Conservation (phyloP, 306 rosid species). For the Casuarina equisetifolia region DNA sequence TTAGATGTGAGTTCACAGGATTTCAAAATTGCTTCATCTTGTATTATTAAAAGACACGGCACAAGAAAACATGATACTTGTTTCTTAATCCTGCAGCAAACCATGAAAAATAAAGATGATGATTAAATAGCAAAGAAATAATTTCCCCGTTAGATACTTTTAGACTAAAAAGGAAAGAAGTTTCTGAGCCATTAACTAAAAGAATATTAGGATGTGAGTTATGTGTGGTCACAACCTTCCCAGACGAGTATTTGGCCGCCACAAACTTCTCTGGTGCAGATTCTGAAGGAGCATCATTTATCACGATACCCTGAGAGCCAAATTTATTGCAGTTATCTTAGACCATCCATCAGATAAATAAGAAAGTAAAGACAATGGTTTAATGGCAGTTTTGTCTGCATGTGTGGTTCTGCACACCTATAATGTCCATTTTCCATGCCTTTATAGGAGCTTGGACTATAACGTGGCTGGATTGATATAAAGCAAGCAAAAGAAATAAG, state of each 20-base stretch:
- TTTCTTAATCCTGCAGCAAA: constrained; percentile 84
- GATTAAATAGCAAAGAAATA: constrained; percentile 39
- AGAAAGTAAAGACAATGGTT: background rate
- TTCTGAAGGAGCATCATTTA: constrained; percentile 54
- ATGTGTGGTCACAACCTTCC: constrained; percentile 58
- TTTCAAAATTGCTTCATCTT: constrained; percentile 79
- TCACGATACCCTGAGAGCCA: constrained; percentile 67
- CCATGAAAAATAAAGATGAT: constrained; percentile 49
- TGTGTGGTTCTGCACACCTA: background rate
- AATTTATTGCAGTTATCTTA: constrained; percentile 8
- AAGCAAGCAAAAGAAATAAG: background rate
- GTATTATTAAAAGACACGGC: constrained; percentile 58
- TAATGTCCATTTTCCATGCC: background rate
- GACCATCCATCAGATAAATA: background rate
- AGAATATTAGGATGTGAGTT: constrained; percentile 22
- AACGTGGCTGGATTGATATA: background rate
- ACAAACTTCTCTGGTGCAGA: constrained; percentile 68
- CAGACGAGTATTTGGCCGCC: constrained; percentile 75
- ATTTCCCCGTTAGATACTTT: constrained; percentile 11
- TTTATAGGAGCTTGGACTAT: background rate
- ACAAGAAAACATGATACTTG: constrained; percentile 63
- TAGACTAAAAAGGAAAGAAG: constrained; percentile 21
- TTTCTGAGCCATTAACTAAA: constrained; percentile 21
- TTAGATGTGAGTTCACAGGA: constrained; percentile 58
- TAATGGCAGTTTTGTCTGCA: background rate